These are phyloP conservation scores for Suillus ampliporus DNA, from an alignment of 768 basidiomycete species.

Conservation along the genomic window DNA sequence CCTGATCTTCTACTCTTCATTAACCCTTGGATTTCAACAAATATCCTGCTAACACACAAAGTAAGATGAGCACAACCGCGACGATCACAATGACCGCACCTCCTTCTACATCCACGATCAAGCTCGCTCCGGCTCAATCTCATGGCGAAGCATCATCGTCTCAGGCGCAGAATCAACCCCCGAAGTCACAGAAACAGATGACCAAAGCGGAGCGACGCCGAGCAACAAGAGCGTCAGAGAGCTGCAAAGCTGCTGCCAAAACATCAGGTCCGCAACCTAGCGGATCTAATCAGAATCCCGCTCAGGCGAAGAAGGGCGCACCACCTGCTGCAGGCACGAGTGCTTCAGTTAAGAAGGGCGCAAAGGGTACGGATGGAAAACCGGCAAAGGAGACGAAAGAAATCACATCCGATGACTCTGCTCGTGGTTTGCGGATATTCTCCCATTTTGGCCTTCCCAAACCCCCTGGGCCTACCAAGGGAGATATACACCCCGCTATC, in stretches of 20 bases:
- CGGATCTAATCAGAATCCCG: conserved; percentile 28
- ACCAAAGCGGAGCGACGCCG: conserved; percentile 82
- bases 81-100: conserved; percentile 10
- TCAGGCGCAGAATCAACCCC: conserved; percentile 21
- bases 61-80: conserved; percentile 10
- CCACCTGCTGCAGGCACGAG: conserved; percentile 23
- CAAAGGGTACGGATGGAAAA: conserved; percentile 26
- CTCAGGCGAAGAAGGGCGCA: conserved; percentile 33
- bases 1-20: background rate
- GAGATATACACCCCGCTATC: conserved; percentile 90
- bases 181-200: conserved; percentile 69
- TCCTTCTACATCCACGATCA: conserved; percentile 3
- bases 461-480: conserved; percentile 57
- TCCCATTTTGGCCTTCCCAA: conserved; percentile 86
- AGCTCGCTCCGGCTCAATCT: conserved; percentile 5
- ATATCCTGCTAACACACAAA: background rate
- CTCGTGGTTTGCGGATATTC: conserved; percentile 79
- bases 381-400: conserved; percentile 33
- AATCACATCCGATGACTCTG: conserved; percentile 38
- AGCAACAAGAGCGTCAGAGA: conserved; percentile 79
- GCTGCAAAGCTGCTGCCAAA: conserved; percentile 72
- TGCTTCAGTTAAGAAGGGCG: conserved; percentile 27
- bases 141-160: conserved; percentile 12
- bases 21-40: background rate
- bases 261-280: conserved; percentile 28